Percentiles rank a stretch among this genome's conserved stretches.
phyloP scores from a whole-genome alignment of 805 yeast genomes.

The Candida succiphila region DNA sequence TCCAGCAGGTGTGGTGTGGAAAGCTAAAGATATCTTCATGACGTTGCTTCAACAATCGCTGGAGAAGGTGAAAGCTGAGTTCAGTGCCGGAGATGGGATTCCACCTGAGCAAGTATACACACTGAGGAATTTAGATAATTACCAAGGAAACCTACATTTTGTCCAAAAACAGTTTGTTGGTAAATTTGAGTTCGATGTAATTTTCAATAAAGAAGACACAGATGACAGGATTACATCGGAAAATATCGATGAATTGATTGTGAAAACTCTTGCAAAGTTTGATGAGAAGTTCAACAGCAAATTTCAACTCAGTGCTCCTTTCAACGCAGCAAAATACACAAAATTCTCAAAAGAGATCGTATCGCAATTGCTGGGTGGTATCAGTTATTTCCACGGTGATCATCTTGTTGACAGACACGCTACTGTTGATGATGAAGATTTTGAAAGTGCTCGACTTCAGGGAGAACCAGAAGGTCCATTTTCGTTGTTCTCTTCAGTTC shows the following conservation, averaged over 20 bases:
- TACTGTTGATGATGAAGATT: conserved; percentile 58
- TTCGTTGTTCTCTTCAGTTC: conserved; percentile 74
- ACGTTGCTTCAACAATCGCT: conserved; percentile 64
- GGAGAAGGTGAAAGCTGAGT: conserved; percentile 27
- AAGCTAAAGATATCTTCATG: conserved; percentile 64
- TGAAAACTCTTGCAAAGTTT: conserved; percentile 25
- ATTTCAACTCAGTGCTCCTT: conserved; percentile 49
- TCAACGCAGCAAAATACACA: conserved; percentile 29
- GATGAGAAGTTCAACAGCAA: conserved; percentile 40
- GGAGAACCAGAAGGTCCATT: conserved; percentile 69
- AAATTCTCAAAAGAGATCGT: conserved; percentile 68
- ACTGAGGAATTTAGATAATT: conserved; percentile 46
- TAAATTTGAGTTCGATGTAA: conserved; percentile 61
- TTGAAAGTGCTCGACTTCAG: conserved; percentile 34
- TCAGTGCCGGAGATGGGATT: conserved; percentile 14
- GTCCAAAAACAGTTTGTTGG: conserved; percentile 73
- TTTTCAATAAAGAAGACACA: conserved; percentile 41
- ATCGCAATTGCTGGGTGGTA: conserved; percentile 82
- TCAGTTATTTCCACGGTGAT: conserved; percentile 81
- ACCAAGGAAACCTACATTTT: conserved; percentile 70
- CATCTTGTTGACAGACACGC: conserved; percentile 71
- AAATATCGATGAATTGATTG: conserved; percentile 27
- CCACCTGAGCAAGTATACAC: conserved; percentile 43
- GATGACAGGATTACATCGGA: conserved; percentile 27
- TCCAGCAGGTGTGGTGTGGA: conserved; percentile 70